Percentiles rank a stretch among this genome's conserved stretches.
phyloP scores from a whole-genome alignment of 169 alveolate species.

The Eimeria necatrix region DNA sequence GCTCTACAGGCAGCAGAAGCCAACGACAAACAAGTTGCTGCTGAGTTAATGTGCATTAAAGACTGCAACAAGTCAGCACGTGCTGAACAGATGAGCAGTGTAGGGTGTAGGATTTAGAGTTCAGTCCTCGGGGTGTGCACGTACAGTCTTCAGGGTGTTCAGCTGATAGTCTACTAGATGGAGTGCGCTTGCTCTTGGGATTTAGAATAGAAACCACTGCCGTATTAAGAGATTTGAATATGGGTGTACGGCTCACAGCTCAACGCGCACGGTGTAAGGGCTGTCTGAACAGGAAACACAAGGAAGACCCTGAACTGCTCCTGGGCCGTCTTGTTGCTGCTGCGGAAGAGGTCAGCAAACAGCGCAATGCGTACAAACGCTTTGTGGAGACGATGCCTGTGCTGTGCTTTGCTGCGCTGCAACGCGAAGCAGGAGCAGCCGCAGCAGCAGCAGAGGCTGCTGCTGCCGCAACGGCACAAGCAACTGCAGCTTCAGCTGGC shows the following conservation, averaged over 20 bases:
- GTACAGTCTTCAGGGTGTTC: neutral
- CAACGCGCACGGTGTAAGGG: neutral
- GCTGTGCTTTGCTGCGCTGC: neutral
- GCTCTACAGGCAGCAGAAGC: slow-evolving; percentile 3
- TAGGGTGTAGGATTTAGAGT: slow-evolving; percentile 29
- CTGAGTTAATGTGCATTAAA: neutral
- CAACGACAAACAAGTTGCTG: slow-evolving; percentile 4
- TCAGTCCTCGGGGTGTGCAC: neutral
- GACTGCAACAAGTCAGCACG: slow-evolving; percentile 39
- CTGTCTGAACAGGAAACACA: slow-evolving; percentile 6
- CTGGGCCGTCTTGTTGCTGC: slow-evolving; percentile 10
- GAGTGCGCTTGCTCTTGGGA: neutral
- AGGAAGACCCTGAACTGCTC: neutral
- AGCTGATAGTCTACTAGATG: neutral
- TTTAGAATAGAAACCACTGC: too few relatives aligned
- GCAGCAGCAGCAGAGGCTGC: neutral
- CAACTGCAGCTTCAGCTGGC: neutral
- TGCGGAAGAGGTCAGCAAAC: neutral
- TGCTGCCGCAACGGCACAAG: neutral
- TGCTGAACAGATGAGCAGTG: neutral
- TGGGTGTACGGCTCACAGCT: neutral
- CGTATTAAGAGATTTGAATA: too few relatives aligned
- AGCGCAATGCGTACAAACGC: neutral
- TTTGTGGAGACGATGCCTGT: neutral
- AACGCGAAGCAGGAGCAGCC: slow-evolving; percentile 38